Conservation (phyloP, 2,329 filamentous ascomycete species). For the Penicillium concentricum region DNA sequence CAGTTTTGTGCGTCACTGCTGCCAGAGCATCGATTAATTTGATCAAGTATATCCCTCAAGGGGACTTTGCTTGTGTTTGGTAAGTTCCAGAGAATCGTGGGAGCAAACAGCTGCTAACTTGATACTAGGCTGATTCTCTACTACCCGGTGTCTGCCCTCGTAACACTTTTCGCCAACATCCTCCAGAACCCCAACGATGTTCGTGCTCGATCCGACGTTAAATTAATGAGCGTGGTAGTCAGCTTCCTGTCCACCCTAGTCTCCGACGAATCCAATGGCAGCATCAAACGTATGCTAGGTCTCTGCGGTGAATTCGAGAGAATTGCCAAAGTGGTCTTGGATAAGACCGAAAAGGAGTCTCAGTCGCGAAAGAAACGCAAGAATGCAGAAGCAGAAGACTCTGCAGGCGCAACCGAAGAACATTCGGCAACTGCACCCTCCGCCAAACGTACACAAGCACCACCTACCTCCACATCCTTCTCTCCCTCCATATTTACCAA, state of each 20-base stretch:
- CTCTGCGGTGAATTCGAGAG: slow-evolving; percentile 96
- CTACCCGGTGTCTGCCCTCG: slow-evolving; percentile 91
- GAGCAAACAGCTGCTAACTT: slow-evolving; percentile 11
- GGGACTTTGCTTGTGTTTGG: slow-evolving; percentile 94
- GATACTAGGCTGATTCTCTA: slow-evolving; percentile 76
- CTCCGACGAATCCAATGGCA: slow-evolving; percentile 85
- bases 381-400: slow-evolving; percentile 55
- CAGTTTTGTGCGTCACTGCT: slow-evolving; percentile 86
- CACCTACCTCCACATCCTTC: slow-evolving; percentile 23
- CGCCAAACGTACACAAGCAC: slow-evolving; percentile 27
- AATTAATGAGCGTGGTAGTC: slow-evolving; percentile 89
- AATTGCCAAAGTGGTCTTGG: slow-evolving; percentile 85
- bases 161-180: slow-evolving; percentile 95
- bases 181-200: slow-evolving; percentile 91
- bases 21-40: slow-evolving; percentile 90
- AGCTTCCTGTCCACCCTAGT: slow-evolving; percentile 86
- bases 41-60: slow-evolving; percentile 93
- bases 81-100: slow-evolving; percentile 48
- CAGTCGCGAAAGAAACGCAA: slow-evolving; percentile 81
- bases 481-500: slow-evolving; percentile 28
- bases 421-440: slow-evolving; percentile 21
- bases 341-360: slow-evolving; percentile 85
- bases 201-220: slow-evolving; percentile 81
- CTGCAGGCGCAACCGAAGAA: slow-evolving; percentile 22
- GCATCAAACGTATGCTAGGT: slow-evolving; percentile 88